Conservation (phyloP, 148 eudicot species). For the Silene uniflora region DNA sequence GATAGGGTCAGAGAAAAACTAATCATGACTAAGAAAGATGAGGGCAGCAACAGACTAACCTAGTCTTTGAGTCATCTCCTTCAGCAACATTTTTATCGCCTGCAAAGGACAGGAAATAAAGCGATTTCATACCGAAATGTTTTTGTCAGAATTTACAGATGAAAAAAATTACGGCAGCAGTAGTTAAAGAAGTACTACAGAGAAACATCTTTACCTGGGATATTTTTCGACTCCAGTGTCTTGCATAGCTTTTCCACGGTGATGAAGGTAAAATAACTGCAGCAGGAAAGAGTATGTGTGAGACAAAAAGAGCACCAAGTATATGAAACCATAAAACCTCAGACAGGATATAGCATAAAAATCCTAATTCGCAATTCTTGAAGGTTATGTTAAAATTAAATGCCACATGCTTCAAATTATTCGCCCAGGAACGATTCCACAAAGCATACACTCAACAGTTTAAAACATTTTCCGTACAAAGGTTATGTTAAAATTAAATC, state of each 20-base stretch:
- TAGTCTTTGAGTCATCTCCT: slow-evolving; percentile 35
- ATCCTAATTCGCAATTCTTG: background rate
- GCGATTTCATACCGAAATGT: background rate
- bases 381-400: background rate
- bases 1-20: background rate
- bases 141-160: background rate
- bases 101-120: slow-evolving; percentile 6
- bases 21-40: background rate
- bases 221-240: slow-evolving; percentile 38
- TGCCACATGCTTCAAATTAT: slow-evolving; percentile 1
- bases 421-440: background rate
- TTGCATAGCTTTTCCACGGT: slow-evolving; percentile 53
- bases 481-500: background rate
- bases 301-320: background rate
- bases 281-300: slow-evolving; percentile 16
- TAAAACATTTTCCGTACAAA: background rate
- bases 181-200: background rate
- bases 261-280: slow-evolving; percentile 67
- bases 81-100: slow-evolving; percentile 31
- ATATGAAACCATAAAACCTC: background rate
- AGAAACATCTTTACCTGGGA: slow-evolving; percentile 39
- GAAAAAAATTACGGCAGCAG: background rate
- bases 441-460: background rate
- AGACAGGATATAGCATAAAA: background rate
- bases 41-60: slow-evolving; percentile 39